Evolutionary conservation across 2,329 filamentous ascomycete genomes (phyloP).

Genomic region (Chaetothyriales sp.): DNA sequence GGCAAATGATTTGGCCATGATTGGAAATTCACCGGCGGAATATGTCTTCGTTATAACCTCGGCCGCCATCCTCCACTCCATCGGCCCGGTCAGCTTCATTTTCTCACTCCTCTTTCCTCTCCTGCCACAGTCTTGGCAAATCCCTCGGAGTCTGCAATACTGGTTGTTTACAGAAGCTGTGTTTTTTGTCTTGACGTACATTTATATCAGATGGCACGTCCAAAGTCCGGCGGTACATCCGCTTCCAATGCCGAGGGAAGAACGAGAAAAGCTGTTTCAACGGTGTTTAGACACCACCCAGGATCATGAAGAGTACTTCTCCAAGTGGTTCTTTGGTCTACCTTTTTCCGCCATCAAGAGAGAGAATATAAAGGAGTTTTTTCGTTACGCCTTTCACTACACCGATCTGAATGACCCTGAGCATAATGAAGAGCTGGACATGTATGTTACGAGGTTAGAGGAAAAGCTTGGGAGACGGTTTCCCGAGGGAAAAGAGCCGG

Average conservation of each 20-base stretch:
- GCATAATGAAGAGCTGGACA: slow-evolving; percentile 40
- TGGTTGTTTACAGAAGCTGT: slow-evolving; percentile 27
- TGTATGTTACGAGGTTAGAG: slow-evolving; percentile 41
- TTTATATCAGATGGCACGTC: slow-evolving; percentile 37
- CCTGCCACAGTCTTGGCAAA: background rate
- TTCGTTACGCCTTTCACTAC: slow-evolving; percentile 54
- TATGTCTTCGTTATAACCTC: slow-evolving; percentile 7
- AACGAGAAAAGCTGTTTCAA: slow-evolving; percentile 42
- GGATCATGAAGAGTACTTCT: slow-evolving; percentile 42
- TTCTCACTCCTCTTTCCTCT: slow-evolving; percentile 2
- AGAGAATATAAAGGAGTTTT: slow-evolving; percentile 55
- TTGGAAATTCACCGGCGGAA: slow-evolving; percentile 5
- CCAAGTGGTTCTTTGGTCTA: slow-evolving; percentile 52
- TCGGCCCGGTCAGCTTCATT: slow-evolving; percentile 3
- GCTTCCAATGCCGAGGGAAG: slow-evolving; percentile 28
- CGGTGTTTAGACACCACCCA: slow-evolving; percentile 41
- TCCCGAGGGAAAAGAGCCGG: slow-evolving; percentile 39
- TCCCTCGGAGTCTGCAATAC: slow-evolving; percentile 3
- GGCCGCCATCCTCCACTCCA: slow-evolving; percentile 7
- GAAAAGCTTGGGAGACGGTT: slow-evolving; percentile 36
- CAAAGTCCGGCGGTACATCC: slow-evolving; percentile 38
- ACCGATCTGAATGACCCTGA: slow-evolving; percentile 15
- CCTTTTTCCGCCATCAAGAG: slow-evolving; percentile 40
- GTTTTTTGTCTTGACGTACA: slow-evolving; percentile 40
- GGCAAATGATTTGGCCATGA: slow-evolving; percentile 2